Conservation (phyloP, 2,329 filamentous ascomycete genomes). For the Verticillium dahliae region DNA sequence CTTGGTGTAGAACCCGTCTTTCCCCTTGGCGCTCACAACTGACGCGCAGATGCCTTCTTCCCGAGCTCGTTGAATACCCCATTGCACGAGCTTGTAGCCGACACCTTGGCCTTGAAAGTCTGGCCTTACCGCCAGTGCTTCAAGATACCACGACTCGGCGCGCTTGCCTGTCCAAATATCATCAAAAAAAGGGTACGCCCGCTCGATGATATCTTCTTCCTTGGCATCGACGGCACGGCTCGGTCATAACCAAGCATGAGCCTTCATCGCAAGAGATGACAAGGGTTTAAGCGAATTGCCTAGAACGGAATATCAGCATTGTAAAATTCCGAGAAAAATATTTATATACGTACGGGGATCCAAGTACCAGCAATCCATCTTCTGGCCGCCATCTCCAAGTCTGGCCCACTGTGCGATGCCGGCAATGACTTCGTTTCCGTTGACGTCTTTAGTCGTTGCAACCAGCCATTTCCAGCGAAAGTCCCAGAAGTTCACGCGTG, state of each 20-base stretch:
- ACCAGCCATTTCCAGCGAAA: constrained; percentile 20
- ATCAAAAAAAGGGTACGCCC: constrained; percentile 12
- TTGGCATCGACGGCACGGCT: constrained; percentile 15
- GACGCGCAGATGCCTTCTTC: constrained; percentile 29
- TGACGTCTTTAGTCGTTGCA: constrained; percentile 12
- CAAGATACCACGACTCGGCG: constrained; percentile 29
- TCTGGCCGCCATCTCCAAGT: constrained; percentile 11
- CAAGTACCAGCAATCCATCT: constrained; percentile 9
- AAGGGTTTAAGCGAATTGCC: constrained; percentile 12
- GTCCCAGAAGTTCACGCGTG: constrained; percentile 20
- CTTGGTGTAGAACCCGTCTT: constrained; percentile 30
- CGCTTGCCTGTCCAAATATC: constrained; percentile 21
- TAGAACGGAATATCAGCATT: constrained; percentile 2
- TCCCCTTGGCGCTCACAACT: constrained; percentile 28
- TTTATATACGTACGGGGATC: constrained; percentile 13
- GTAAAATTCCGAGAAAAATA: no score
- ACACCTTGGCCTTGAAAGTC: constrained; percentile 27
- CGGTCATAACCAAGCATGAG: constrained; percentile 11
- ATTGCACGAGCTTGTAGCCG: constrained; percentile 29
- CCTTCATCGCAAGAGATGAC: constrained; percentile 5
- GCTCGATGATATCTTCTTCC: constrained; percentile 13
- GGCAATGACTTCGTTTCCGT: constrained; percentile 12
- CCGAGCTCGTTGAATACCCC: constrained; percentile 30
- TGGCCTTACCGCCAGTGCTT: constrained; percentile 29
- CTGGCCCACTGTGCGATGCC: constrained; percentile 17